These are phyloP conservation scores for Fraxinus americana DNA, from an alignment of 257 asterid genomes.

Conservation along the genomic window DNA sequence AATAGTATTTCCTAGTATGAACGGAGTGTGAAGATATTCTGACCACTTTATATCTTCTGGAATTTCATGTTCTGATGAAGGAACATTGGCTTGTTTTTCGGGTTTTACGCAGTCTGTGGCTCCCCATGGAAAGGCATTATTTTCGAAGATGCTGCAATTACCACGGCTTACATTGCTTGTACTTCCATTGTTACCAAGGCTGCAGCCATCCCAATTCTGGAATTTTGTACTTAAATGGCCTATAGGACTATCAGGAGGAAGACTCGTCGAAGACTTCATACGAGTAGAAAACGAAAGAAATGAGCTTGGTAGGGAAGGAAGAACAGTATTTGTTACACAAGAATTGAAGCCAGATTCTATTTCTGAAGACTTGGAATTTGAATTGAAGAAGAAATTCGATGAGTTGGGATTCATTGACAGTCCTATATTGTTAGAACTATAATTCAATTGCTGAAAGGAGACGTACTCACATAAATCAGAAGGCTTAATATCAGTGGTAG, in stretches of 20 bases:
- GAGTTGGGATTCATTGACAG: slow-evolving; percentile 40
- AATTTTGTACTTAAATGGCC: slow-evolving; percentile 28
- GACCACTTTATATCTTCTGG: slow-evolving; percentile 51
- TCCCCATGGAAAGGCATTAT: slow-evolving; percentile 34
- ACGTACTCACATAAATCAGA: slow-evolving; percentile 44
- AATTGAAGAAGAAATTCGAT: slow-evolving; percentile 39
- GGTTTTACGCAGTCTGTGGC: slow-evolving; percentile 33
- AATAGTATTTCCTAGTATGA: slow-evolving; percentile 23
- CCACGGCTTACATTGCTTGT: slow-evolving; percentile 5
- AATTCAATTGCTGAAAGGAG: slow-evolving; percentile 48
- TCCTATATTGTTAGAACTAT: slow-evolving; percentile 41
- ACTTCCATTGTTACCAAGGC: slow-evolving; percentile 3
- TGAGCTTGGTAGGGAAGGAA: slow-evolving; percentile 21
- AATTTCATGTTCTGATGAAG: slow-evolving; percentile 5
- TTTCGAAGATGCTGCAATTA: slow-evolving; percentile 33
- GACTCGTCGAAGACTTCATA: slow-evolving; percentile 22
- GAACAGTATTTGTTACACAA: background rate
- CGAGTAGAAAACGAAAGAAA: slow-evolving; percentile 11
- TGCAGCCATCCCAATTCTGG: slow-evolving; percentile 36
- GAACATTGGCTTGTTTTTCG: slow-evolving; percentile 30
- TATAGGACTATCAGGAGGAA: slow-evolving; percentile 18
- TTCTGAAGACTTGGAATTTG: slow-evolving; percentile 35
- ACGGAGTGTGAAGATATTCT: slow-evolving; percentile 54
- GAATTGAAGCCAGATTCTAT: slow-evolving; percentile 34
- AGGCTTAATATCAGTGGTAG: slow-evolving; percentile 30